Conservation (phyloP, 2,329 filamentous ascomycete genomes). For the Dothidotthia symphoricarpi region DNA sequence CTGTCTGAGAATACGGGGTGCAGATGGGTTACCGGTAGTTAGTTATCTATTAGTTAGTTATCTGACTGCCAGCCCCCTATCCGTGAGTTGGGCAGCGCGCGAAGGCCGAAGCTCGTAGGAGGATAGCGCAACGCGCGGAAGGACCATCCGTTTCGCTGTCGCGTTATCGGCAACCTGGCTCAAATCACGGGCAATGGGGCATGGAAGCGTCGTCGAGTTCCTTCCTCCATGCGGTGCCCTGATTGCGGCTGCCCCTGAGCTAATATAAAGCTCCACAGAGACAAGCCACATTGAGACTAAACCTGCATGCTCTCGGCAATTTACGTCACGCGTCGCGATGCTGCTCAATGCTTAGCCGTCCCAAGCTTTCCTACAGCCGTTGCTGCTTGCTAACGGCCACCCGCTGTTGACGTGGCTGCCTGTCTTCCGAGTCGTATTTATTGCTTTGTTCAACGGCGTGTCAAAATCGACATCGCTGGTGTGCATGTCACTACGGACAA, state of each 20-base stretch:
- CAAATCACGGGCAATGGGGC: background rate
- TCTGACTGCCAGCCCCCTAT: no score
- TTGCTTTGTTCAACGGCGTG: no score
- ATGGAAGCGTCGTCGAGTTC: background rate
- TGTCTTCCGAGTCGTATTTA: no score
- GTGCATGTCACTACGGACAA: no score
- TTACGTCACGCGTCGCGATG: background rate
- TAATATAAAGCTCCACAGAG: background rate
- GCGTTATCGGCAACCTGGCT: background rate
- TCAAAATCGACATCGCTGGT: no score
- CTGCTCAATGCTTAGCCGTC: conserved; percentile 19
- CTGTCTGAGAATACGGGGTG: background rate
- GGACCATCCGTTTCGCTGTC: background rate
- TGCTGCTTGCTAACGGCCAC: no score
- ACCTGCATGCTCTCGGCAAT: conserved; percentile 13
- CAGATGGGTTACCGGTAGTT: no score
- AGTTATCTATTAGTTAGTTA: no score
- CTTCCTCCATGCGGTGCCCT: background rate
- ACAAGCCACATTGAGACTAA: conserved; percentile 5
- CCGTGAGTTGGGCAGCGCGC: no score
- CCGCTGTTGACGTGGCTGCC: no score
- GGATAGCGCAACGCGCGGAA: no score
- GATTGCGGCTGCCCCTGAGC: conserved; percentile 12
- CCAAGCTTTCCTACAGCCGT: conserved; percentile 20
- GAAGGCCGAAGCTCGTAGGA: no score